Conservation (phyloP, 2,329 filamentous ascomycete species). For the Chrysosporium queenslandicum region DNA sequence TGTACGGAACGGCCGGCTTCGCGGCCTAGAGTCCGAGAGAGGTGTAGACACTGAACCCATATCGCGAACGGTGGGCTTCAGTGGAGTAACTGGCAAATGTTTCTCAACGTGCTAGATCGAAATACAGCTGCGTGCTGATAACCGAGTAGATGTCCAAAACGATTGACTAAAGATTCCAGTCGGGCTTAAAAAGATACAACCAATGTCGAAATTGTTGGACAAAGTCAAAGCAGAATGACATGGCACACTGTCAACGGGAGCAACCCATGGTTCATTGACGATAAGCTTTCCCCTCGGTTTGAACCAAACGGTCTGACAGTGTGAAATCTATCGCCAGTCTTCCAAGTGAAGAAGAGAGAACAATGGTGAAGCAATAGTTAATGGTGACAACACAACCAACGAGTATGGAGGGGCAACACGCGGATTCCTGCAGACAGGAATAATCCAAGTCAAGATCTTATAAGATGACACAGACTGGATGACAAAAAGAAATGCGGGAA, state of each 20-base stretch:
- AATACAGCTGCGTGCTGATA: too few species aligned
- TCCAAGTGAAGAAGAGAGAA: not conserved
- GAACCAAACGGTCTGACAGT: not conserved
- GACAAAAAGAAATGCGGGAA: not conserved
- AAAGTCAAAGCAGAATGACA: not conserved
- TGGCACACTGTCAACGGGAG: not conserved
- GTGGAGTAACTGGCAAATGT: not conserved
- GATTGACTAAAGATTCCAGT: too few species aligned
- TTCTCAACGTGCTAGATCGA: too few species aligned
- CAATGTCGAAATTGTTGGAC: not conserved
- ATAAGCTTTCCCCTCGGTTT: not conserved
- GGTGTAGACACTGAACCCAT: not conserved
- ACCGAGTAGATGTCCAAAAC: too few species aligned
- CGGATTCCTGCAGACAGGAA: not conserved
- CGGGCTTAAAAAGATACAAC: not conserved
- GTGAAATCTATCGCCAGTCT: not conserved
- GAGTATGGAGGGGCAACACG: conserved; percentile 3
- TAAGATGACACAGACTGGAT: not conserved
- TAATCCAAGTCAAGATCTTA: not conserved
- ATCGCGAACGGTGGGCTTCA: not conserved
- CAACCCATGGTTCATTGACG: conserved; percentile 1
- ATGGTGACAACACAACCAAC: not conserved
- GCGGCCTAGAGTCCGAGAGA: not conserved
- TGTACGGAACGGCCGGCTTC: not conserved
- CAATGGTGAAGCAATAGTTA: not conserved